Conservation (phyloP, 2,329 filamentous ascomycete species). For the Diaporthe aspalathi region DNA sequence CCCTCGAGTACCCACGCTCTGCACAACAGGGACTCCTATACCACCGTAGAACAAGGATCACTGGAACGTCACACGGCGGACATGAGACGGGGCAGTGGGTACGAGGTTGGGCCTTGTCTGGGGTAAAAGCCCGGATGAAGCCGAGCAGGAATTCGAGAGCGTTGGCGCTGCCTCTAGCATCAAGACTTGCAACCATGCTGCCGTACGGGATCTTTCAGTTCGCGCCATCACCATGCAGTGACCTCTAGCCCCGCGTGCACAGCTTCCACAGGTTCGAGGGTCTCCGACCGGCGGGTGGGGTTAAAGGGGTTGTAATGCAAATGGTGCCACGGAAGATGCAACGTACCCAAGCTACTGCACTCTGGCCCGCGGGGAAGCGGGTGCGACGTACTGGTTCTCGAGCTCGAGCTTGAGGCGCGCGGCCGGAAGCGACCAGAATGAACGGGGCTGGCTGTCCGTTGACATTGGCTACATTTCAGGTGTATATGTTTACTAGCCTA, state of each 20-base stretch:
- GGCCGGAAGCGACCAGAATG: background rate
- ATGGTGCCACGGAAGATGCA: conserved; percentile 9
- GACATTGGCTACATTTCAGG: conserved; percentile 10
- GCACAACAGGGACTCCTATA: background rate
- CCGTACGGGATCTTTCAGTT: background rate
- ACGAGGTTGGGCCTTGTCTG: conserved; percentile 14
- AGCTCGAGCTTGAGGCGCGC: background rate
- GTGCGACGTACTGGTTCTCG: conserved; percentile 1
- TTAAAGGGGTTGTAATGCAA: background rate
- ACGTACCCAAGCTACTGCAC: conserved; percentile 14
- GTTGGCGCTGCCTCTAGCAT: background rate
- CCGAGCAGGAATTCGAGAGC: conserved; percentile 8
- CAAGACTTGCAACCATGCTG: conserved; percentile 10
- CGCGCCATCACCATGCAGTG: conserved; percentile 11
- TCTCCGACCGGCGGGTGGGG: background rate
- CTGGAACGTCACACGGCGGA: conserved; percentile 5
- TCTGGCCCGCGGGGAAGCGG: conserved; percentile 19
- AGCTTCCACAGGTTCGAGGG: conserved; percentile 21
- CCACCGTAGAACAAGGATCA: background rate
- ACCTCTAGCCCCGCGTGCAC: background rate
- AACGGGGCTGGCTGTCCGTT: background rate
- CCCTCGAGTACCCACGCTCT: background rate
- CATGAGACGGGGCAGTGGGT: background rate
- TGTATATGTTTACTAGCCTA: conserved; percentile 8
- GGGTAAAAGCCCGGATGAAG: conserved; percentile 1